Evolutionary conservation across 2,329 filamentous ascomycete species (phyloP).

Genomic region (Aspergillus costaricaensis): DNA sequence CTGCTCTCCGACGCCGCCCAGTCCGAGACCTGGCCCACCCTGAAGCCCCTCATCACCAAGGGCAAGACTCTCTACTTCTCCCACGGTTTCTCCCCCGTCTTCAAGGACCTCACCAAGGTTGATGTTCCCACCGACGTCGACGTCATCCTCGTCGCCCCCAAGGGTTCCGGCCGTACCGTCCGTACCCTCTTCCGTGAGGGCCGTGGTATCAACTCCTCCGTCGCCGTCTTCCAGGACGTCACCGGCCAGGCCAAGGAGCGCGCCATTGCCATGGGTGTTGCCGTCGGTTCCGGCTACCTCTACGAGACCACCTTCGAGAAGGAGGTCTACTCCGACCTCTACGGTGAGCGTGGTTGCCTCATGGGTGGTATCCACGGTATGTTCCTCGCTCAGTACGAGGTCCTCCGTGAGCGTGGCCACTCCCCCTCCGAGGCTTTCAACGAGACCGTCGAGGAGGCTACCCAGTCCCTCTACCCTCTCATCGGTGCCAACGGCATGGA

Average conservation of each 20-base stretch:
- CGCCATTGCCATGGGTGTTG: conserved; percentile 93
- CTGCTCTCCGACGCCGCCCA: conserved; percentile 96
- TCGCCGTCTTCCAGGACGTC: conserved; percentile 97
- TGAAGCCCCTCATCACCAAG: conserved; percentile 98
- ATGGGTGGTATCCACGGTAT: conserved; percentile 99
- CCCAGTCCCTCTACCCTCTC: conserved; percentile 94
- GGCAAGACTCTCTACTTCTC: conserved; percentile 99
- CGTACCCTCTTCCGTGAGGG: conserved; percentile 98
- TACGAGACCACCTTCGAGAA: conserved; percentile 99
- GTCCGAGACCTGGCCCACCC: conserved; percentile 96
- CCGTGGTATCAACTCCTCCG: conserved; percentile 98
- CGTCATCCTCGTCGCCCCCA: conserved; percentile 98
- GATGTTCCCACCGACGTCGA: conserved; percentile 94
- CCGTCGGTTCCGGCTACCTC: conserved; percentile 95
- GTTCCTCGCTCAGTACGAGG: conserved; percentile 99
- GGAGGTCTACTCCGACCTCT: conserved; percentile 99
- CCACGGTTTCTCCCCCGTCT: conserved; percentile 99
- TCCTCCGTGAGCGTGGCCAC: conserved; percentile 98
- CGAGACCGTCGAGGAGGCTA: conserved; percentile 99
- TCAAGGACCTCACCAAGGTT: conserved; percentile 99
- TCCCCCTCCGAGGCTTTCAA: conserved; percentile 98
- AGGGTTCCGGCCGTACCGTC: conserved; percentile 98
- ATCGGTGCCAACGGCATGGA: conserved; percentile 99
- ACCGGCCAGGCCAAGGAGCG: conserved; percentile 98
- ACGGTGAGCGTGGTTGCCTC: conserved; percentile 99